Base-by-base conservation (phyloP, 371 early-diverging fungal genomes). In the Rhizopus sp. region DNA sequence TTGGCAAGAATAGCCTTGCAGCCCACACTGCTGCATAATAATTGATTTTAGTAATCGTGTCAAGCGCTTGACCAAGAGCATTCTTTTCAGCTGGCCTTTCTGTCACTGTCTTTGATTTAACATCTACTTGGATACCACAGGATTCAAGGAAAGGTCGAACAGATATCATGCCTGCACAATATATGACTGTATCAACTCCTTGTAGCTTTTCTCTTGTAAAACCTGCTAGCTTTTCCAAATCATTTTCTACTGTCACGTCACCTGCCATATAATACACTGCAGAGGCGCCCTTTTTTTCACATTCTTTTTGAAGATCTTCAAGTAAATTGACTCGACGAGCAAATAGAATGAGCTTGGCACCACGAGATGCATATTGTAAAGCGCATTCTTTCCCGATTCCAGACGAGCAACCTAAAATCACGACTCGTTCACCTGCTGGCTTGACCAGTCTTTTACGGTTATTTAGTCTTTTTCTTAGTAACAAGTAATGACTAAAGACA, bases 351-450 rank as follows among this genome's bases (percentile, higher is more conserved):
- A 93, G 66, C 15, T 78, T 66, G 10, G 90, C 88, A 0, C 91
- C 88, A 9, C 89, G 80, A 16, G 59, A 56, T 7, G 94, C 92
- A 69, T 92, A 94, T 38, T 77, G 66, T 0, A 87, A 71, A 0
- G 93, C 93, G 35, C 85, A 57, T 23, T 81, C 82, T 42, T 72
- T 68, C 4, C 94, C 94, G 29, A 94, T 90, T 5, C 94, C 94
- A 34, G 89, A 88, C 12, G 91, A 89, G 29, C 90, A 88, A 0
- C 93, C 94, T 13, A 93, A 69, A 50, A 94, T 82, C 3, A 91
- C 82, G 0, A 91, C 92, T 29, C 77, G 71, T 66, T 85, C 88
- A n/a, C 63, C 55, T 6, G 57, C 33, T 2, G 61, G 49, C 13
- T 60, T 45, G 9, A 77, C n/a, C 23, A 40, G 54, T 1, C 32